A percentile compares a stretch with the other conserved stretches of the same genome.
Evolutionary conservation across 2,329 filamentous ascomycete genomes (phyloP).

Genomic region (Fusarium nodosum): DNA sequence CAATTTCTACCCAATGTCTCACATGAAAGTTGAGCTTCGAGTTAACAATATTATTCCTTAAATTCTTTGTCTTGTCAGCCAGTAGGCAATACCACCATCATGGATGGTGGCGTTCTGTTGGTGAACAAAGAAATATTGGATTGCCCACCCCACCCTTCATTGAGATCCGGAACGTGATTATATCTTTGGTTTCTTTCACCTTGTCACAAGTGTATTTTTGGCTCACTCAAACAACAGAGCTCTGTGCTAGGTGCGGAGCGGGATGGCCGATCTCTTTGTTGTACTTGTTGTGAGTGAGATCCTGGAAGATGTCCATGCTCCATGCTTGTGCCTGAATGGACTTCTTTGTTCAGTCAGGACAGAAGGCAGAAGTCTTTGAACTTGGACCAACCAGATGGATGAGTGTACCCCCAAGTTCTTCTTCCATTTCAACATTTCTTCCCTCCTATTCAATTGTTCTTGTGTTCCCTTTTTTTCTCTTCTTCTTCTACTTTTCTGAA

Average conservation of each 20-base stretch:
- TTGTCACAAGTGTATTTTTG: constrained; percentile 11
- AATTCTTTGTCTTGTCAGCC: constrained; percentile 24
- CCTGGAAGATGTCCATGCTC: constrained; percentile 17
- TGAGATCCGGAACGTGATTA: constrained; percentile 9
- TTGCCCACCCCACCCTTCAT: constrained; percentile 6
- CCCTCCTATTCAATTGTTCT: not conserved
- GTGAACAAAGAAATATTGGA: constrained; percentile 41
- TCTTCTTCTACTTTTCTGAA: constrained; percentile 2
- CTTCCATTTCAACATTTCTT: constrained; percentile 13
- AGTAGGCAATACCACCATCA: not conserved
- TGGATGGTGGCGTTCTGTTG: constrained; percentile 32
- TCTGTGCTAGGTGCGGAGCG: constrained; percentile 9
- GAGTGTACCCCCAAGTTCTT: not conserved
- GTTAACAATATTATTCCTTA: not conserved
- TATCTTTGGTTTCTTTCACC: constrained; percentile 1
- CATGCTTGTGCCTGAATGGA: constrained; percentile 5
- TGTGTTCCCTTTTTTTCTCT: not conserved
- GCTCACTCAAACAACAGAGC: not conserved
- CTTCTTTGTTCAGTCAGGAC: constrained; percentile 19
- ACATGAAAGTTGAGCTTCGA: not conserved
- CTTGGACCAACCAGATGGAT: constrained; percentile 5
- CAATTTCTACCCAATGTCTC: not conserved
- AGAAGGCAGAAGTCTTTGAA: constrained; percentile 15
- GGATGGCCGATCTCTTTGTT: constrained; percentile 45
- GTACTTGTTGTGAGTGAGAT: constrained; percentile 22